A percentile compares a stretch with the other conserved stretches of the same genome.
Conservation (phyloP, 164 flowering plant genomes). For the Stephania japonica region DNA sequence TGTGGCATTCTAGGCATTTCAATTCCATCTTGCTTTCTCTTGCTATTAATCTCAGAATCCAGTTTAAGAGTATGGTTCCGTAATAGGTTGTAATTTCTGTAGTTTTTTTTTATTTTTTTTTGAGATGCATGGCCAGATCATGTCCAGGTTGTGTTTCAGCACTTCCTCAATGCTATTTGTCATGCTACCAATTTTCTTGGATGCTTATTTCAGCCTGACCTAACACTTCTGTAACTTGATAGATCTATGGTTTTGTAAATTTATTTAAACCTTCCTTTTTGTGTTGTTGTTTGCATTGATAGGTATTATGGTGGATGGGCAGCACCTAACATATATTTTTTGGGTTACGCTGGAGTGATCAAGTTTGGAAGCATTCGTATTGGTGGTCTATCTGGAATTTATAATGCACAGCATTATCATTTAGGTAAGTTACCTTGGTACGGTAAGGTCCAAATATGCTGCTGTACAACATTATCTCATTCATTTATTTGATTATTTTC, state of each 20-base stretch:
- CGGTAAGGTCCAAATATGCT: background rate
- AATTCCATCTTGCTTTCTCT: too few relatives aligned
- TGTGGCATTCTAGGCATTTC: too few relatives aligned
- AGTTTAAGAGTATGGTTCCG: background rate
- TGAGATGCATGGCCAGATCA: background rate
- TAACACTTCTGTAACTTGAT: background rate
- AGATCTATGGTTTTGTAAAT: background rate
- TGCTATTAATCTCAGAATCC: background rate
- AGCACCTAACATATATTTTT: slow-evolving; percentile 83
- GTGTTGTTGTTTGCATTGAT: slow-evolving; percentile 7
- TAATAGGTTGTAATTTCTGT: background rate
- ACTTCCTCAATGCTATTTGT: background rate
- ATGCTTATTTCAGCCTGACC: background rate
- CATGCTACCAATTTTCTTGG: background rate
- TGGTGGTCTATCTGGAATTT: slow-evolving; percentile 94
- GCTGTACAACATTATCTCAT: background rate
- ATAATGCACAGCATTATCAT: slow-evolving; percentile 54
- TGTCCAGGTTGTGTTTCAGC: background rate
- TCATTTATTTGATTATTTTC: background rate
- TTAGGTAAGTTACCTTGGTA: slow-evolving; percentile 34
- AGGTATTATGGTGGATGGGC: slow-evolving; percentile 97
- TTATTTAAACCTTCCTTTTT: background rate
- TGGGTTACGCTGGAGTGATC: slow-evolving; percentile 90
- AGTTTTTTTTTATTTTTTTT: too few relatives aligned
- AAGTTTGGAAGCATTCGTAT: slow-evolving; percentile 87